Evolutionary conservation across 2,329 filamentous ascomycete genomes (phyloP).

Genomic region (Pseudogymnoascus sp.): DNA sequence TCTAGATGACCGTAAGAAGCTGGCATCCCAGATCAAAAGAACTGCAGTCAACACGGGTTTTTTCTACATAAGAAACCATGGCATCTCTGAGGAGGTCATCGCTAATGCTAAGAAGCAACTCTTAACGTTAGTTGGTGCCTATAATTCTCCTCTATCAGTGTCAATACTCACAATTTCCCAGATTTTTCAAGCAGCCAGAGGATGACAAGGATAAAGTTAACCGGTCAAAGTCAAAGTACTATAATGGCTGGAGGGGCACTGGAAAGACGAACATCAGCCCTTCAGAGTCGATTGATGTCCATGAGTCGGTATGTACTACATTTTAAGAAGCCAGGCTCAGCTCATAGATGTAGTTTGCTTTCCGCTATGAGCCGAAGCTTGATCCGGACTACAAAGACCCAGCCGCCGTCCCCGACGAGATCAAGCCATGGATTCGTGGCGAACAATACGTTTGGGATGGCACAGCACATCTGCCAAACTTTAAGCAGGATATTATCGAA

Average conservation of each 20-base stretch:
- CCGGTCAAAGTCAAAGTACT: conserved; percentile 33
- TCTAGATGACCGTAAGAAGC: conserved; percentile 29
- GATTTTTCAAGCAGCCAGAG: conserved; percentile 43
- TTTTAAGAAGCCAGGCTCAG: background rate
- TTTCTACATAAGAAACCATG: conserved; percentile 42
- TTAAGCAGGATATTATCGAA: conserved; percentile 39
- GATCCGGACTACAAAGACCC: conserved; percentile 40
- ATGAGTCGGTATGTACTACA: conserved; percentile 38
- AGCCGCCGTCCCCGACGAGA: conserved; percentile 36
- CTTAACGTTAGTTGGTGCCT: conserved; percentile 14
- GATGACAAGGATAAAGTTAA: conserved; percentile 36
- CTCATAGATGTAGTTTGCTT: conserved; percentile 26
- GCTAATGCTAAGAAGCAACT: conserved; percentile 25
- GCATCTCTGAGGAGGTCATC: conserved; percentile 31
- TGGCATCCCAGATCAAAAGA: conserved; percentile 33
- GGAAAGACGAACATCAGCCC: conserved; percentile 42
- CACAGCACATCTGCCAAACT: conserved; percentile 40
- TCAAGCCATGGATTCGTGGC: conserved; percentile 35
- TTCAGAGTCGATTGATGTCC: conserved; percentile 42
- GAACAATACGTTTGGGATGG: conserved; percentile 48
- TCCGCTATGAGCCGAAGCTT: conserved; percentile 45
- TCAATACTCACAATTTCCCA: conserved; percentile 18
- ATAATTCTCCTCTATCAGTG: background rate
- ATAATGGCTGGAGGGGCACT: conserved; percentile 40
- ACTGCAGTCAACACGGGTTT: conserved; percentile 40